Conservation (phyloP, 176 grass and related monocot species). For the Paspalum vaginatum region DNA sequence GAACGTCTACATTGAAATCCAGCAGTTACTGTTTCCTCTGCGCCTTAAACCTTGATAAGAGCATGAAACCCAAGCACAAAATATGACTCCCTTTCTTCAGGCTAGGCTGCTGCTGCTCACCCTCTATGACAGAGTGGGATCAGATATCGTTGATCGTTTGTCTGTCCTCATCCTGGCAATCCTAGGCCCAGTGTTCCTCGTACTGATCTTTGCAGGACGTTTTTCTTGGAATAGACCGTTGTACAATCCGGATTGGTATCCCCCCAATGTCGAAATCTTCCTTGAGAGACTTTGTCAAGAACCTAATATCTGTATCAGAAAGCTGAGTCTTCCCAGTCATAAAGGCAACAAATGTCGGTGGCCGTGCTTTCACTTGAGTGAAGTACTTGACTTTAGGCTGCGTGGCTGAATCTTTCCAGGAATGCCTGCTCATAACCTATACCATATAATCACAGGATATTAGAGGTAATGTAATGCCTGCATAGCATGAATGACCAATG, state of each 20-base stretch:
- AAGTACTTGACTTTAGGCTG: slow-evolving; percentile 97
- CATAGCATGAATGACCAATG: slow-evolving; percentile 9
- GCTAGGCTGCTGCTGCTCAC: not conserved
- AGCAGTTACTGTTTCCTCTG: not conserved
- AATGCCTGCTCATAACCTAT: slow-evolving; percentile 95
- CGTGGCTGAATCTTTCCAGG: slow-evolving; percentile 88
- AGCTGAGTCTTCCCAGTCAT: slow-evolving; percentile 81
- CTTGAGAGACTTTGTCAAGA: slow-evolving; percentile 91
- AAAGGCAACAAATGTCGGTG: slow-evolving; percentile 94
- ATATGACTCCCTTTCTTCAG: not conserved
- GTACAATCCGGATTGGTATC: slow-evolving; percentile 80
- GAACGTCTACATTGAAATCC: not conserved
- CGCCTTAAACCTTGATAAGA: not conserved
- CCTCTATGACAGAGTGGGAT: slow-evolving; percentile 32
- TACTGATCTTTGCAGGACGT: slow-evolving; percentile 31
- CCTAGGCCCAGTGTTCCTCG: slow-evolving; percentile 21
- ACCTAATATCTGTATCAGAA: slow-evolving; percentile 81
- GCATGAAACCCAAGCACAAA: not conserved
- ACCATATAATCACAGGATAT: slow-evolving; percentile 22
- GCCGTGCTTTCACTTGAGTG: slow-evolving; percentile 88
- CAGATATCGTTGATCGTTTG: slow-evolving; percentile 46
- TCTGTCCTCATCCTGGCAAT: slow-evolving; percentile 56
- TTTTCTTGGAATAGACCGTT: slow-evolving; percentile 73
- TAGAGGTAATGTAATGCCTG: slow-evolving; percentile 1
- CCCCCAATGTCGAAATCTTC: slow-evolving; percentile 94